Base-by-base conservation (phyloP, 169 alveolate species). In the Babesia caballi region DNA sequence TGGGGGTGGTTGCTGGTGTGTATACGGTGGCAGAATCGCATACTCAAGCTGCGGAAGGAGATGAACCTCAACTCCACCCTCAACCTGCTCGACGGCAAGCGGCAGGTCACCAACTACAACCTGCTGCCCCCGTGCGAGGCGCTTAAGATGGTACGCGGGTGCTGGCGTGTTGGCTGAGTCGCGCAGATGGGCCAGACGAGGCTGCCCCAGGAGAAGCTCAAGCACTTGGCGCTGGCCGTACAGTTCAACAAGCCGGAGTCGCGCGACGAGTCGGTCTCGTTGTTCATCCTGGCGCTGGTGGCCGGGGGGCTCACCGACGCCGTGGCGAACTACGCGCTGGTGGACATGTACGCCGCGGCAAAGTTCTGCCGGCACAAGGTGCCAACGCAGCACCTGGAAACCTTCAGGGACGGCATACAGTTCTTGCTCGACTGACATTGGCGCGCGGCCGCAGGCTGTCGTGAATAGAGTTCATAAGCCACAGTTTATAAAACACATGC, bases 31-130 rank as follows among this genome's bases (percentile, higher is more conserved):
- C 66, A 78, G 86, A 68, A 27, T 32, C 63, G 82, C 36, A 66
- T 78, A 15, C 27, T 57, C 21, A 78, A 78, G 32, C 57, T 78
- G 38, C 41, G 86, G 21, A 78, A 67, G 65, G 86, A 78, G 57
- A 46, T 78, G 83, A 78, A 78, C 33, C 49, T 67, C 51, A 78
- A 78, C 47, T 61, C 72, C 28, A 63, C 86, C 15, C 74, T 78
- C 5, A 46, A 49, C 49, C 71, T 78, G 2, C 60, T 78, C 21
- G 75, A 78, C 27, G 66, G 25, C 32, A 66, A 70, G 17, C 72
- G 67, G 12, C 81, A 78, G 46, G 61, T 58, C 30, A 67, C 40
- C 49, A 69, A 78, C 57, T 36, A 63, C 19, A 78, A 78, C 67
- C 71, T 78, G 11, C 9, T 40, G 15, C 86, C 86, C 6, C 40